Percentiles rank a stretch among this genome's conserved stretches.
Evolutionary conservation across 2,329 filamentous ascomycete species (phyloP).

Genomic region (Ophiostoma ips): DNA sequence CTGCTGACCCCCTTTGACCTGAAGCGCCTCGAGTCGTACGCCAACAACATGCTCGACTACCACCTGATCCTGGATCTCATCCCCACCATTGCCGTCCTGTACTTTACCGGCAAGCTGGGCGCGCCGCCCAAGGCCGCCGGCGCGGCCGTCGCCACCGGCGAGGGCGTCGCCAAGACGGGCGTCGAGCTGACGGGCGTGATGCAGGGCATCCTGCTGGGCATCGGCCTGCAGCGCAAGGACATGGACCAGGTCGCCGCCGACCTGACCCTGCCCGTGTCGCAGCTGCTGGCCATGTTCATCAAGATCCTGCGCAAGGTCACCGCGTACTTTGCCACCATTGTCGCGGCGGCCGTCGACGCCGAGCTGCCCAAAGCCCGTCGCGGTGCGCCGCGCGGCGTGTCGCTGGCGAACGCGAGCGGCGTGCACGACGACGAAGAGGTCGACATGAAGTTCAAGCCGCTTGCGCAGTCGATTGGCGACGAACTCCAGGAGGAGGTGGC

Average conservation of each 20-base stretch:
- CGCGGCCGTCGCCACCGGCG: not conserved
- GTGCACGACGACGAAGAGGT: conserved; percentile 57
- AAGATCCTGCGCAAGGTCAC: conserved; percentile 87
- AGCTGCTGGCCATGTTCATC: conserved; percentile 91
- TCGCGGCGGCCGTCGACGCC: conserved; percentile 59
- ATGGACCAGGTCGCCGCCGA: conserved; percentile 71
- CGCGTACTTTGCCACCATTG: conserved; percentile 58
- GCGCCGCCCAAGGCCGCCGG: conserved; percentile 8
- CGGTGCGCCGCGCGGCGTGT: conserved; percentile 40
- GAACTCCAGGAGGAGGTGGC: conserved; percentile 45
- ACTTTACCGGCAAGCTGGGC: conserved; percentile 68
- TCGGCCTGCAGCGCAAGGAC: conserved; percentile 82
- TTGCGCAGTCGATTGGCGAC: conserved; percentile 60
- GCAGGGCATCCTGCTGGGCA: conserved; percentile 72
- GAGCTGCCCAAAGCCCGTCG: conserved; percentile 40
- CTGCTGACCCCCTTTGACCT: conserved; percentile 82
- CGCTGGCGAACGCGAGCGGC: conserved; percentile 42
- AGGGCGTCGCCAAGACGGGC: conserved; percentile 16
- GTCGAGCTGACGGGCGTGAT: conserved; percentile 72
- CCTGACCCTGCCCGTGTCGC: conserved; percentile 55
- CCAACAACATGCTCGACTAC: conserved; percentile 95
- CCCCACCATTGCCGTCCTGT: conserved; percentile 66
- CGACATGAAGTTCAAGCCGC: conserved; percentile 52
- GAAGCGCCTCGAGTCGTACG: conserved; percentile 87
- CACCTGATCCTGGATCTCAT: conserved; percentile 92